phyloP scores from a whole-genome alignment of 2,329 filamentous ascomycete species.

The Dothistroma septosporum region DNA sequence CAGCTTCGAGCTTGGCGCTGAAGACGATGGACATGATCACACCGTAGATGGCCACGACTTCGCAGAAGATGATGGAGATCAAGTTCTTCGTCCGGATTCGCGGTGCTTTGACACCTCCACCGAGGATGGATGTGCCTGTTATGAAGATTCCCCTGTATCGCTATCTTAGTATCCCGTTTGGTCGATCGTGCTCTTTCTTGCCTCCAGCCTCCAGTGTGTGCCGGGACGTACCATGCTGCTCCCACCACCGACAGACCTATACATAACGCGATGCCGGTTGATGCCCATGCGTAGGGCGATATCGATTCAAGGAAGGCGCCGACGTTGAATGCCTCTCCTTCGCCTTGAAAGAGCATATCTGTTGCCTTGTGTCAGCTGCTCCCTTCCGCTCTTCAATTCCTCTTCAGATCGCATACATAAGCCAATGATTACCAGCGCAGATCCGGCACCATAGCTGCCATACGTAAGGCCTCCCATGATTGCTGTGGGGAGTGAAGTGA shows the following conservation, averaged over 20 bases:
- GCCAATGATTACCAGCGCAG: conserved; percentile 36
- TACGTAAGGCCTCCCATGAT: conserved; percentile 36
- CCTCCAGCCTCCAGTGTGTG: conserved; percentile 14
- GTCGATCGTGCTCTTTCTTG: neutral
- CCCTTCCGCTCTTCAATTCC: conserved; percentile 7
- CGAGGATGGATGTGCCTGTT: conserved; percentile 94
- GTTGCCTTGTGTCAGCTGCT: conserved; percentile 28
- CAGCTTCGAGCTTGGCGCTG: conserved; percentile 73
- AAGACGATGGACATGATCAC: conserved; percentile 99
- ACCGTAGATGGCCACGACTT: conserved; percentile 99
- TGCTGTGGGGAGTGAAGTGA: conserved; percentile 7
- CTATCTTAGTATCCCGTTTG: conserved; percentile 18
- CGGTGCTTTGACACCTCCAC: conserved; percentile 91
- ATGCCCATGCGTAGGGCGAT: conserved; percentile 92
- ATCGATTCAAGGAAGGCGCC: conserved; percentile 91
- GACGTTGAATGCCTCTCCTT: conserved; percentile 94
- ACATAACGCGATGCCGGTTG: conserved; percentile 84
- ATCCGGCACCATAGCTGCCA: conserved; percentile 35
- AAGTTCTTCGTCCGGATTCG: conserved; percentile 99
- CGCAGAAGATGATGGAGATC: conserved; percentile 99
- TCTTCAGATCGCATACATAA: conserved; percentile 31
- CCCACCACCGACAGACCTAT: conserved; percentile 95
- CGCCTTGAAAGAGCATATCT: conserved; percentile 99
- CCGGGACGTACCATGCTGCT: conserved; percentile 72
- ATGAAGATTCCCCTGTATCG: conserved; percentile 89